phyloP scores from a whole-genome alignment of 805 yeast genomes.

The Candida silvicultrix region DNA sequence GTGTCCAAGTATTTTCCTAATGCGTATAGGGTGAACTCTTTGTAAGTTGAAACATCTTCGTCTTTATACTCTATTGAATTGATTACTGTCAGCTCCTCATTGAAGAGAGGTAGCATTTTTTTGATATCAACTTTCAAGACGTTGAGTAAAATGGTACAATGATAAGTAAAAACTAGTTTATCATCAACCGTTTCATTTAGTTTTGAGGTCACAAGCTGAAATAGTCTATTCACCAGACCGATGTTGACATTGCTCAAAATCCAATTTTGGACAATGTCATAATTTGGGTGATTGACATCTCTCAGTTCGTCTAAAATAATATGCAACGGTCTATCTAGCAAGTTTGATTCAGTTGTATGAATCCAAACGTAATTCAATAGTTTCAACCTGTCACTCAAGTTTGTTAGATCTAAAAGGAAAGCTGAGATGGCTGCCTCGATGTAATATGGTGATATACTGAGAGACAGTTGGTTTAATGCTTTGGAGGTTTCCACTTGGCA shows the following conservation, averaged over 20 bases:
- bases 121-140: conserved; percentile 43
- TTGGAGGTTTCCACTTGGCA: conserved; percentile 69
- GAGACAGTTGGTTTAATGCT: conserved; percentile 54
- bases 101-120: conserved; percentile 40
- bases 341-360: conserved; percentile 49
- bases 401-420: conserved; percentile 37
- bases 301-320: conserved; percentile 59
- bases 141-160: conserved; percentile 44
- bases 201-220: conserved; percentile 53
- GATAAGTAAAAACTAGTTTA: conserved; percentile 54
- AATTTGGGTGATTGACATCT: conserved; percentile 35
- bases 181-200: conserved; percentile 51
- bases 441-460: conserved; percentile 42
- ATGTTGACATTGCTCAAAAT: conserved; percentile 34
- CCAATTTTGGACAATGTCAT: conserved; percentile 42
- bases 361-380: conserved; percentile 71
- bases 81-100: conserved; percentile 52
- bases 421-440: conserved; percentile 71
- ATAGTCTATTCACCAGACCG: conserved; percentile 56
- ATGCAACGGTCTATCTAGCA: conserved; percentile 56
- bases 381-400: conserved; percentile 35
- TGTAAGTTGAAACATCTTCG: conserved; percentile 52
- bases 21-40: conserved; percentile 43
- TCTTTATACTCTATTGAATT: conserved; percentile 38
- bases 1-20: conserved; percentile 39